Evolutionary conservation across 495 filamentous ascomycete genomes (phyloP).

Genomic region (Xylona heveae): DNA sequence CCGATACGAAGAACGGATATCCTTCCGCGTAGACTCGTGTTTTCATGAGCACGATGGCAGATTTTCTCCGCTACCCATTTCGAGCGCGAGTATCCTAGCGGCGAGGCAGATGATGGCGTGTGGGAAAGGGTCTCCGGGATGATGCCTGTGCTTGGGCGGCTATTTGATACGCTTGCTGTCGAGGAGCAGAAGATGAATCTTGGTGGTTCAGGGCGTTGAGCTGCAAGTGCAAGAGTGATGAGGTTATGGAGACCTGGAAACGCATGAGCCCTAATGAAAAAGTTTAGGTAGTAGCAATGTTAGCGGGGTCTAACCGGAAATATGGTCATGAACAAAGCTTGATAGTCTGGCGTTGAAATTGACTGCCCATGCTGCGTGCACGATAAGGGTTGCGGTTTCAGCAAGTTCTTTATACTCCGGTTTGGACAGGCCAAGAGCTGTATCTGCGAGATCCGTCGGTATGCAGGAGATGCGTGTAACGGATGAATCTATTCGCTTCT

Average conservation of each 20-base stretch:
- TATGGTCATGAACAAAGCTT: constrained; percentile 34
- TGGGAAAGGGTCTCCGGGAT: constrained; percentile 27
- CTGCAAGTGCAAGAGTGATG: constrained; percentile 26
- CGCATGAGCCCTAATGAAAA: not conserved
- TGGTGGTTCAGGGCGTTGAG: constrained; percentile 12
- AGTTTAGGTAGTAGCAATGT: constrained; percentile 2
- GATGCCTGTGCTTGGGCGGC: constrained; percentile 6
- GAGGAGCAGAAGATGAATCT: constrained; percentile 40
- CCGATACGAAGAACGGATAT: constrained; percentile 30
- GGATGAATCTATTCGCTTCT: constrained; percentile 3
- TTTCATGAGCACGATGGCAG: constrained; percentile 13
- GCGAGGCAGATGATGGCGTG: constrained; percentile 25
- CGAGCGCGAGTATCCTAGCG: constrained; percentile 35
- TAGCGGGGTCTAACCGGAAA: constrained; percentile 19
- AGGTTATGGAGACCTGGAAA: constrained; percentile 26
- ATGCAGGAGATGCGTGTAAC: constrained; percentile 6
- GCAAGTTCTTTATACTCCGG: constrained; percentile 18
- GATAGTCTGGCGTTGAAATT: constrained; percentile 41
- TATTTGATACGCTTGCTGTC: constrained; percentile 22
- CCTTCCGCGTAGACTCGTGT: constrained; percentile 8
- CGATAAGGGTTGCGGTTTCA: constrained; percentile 22
- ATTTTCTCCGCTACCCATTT: constrained; percentile 44
- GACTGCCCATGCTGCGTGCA: constrained; percentile 53
- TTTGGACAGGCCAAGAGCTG: constrained; percentile 22
- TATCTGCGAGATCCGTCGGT: constrained; percentile 13